A percentile compares a stretch with the other conserved stretches of the same genome.
Conservation (phyloP, 2,329 filamentous ascomycete species). For the Aureobasidium namibiae region DNA sequence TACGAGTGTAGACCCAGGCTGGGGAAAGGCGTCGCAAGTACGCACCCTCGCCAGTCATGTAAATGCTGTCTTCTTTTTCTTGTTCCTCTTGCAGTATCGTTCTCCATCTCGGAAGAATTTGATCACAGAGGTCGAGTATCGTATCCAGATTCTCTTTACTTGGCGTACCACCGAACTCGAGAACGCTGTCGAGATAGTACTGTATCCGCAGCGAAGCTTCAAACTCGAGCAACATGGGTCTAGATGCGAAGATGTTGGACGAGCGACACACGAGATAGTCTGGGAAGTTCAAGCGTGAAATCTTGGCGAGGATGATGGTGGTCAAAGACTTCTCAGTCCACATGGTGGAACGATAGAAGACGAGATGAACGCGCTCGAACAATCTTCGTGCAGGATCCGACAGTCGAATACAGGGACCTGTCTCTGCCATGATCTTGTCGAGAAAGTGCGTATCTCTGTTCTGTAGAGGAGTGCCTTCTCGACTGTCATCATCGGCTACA, state of each 20-base stretch:
- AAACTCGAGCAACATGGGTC: conserved; percentile 72
- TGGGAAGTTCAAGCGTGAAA: conserved; percentile 79
- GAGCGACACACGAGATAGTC: conserved; percentile 85
- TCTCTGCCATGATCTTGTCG: conserved; percentile 65
- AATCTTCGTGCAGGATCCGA: conserved; percentile 64
- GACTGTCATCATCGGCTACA: conserved; percentile 26
- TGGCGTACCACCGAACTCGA: conserved; percentile 70
- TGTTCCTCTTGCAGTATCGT: conserved; percentile 64
- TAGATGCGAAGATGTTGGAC: conserved; percentile 75
- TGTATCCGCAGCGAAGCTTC: conserved; percentile 79
- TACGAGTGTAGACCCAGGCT: conserved; percentile 86
- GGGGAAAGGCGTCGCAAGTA: conserved; percentile 87
- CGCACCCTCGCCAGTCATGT: conserved; percentile 74
- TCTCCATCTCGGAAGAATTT: conserved; percentile 75
- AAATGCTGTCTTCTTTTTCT: conserved; percentile 65
- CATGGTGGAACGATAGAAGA: conserved; percentile 91
- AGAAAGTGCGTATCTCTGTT: conserved; percentile 70
- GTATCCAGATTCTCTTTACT: conserved; percentile 56
- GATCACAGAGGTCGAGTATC: conserved; percentile 64
- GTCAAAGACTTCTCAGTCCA: conserved; percentile 97
- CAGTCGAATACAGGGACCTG: conserved; percentile 77
- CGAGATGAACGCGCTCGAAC: conserved; percentile 88
- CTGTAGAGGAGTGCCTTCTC: conserved; percentile 36
- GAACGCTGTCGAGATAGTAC: conserved; percentile 67
- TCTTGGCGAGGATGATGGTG: conserved; percentile 87